Evolutionary conservation across 73 alveolate species (phyloP).

Genomic region (Paramecium biaurelia): DNA sequence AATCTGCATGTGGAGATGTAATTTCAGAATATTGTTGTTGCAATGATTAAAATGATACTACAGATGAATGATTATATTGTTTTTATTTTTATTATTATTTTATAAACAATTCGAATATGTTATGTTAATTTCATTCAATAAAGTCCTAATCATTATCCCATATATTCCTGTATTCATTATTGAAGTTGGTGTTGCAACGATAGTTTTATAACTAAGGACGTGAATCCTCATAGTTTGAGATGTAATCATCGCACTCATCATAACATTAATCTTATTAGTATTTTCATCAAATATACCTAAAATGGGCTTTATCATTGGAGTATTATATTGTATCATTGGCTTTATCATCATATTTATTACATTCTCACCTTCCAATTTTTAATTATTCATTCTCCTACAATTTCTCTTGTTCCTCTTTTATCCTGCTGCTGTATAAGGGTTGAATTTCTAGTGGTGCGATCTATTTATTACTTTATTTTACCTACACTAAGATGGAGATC

Average conservation of each 20-base stretch:
- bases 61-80: slow-evolving; percentile 9
- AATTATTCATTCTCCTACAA: neutral
- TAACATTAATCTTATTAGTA: neutral
- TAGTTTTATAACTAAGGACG: neutral
- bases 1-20: slow-evolving; percentile 29
- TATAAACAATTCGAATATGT: neutral
- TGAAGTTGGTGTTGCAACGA: neutral
- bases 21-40: neutral
- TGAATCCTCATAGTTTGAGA: slow-evolving; percentile 19
- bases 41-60: neutral
- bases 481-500: slow-evolving; percentile 52
- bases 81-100: neutral
- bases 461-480: neutral
- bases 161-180: neutral
- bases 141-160: neutral
- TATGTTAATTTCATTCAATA: neutral
- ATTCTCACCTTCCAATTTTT: neutral
- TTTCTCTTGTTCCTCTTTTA: slow-evolving; percentile 21
- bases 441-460: slow-evolving; percentile 38
- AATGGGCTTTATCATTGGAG: neutral
- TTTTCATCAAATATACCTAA: neutral
- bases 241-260: neutral
- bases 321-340: neutral
- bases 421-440: slow-evolving; percentile 43
- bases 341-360: neutral